Conservation (phyloP, 768 basidiomycete species). For the Gelatoporia subvermispora region DNA sequence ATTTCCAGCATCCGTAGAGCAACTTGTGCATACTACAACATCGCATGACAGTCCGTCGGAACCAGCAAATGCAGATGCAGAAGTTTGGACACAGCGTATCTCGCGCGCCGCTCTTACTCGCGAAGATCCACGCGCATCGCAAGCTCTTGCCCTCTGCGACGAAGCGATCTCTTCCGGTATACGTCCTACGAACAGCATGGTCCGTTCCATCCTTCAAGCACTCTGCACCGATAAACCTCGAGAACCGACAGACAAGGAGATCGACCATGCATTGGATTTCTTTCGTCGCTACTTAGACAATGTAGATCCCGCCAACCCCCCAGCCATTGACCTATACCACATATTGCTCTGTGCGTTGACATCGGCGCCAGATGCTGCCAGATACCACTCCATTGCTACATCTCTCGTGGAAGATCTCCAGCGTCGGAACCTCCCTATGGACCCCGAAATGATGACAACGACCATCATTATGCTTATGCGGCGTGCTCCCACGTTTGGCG, state of each 20-base stretch:
- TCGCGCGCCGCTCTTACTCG: too few relatives aligned
- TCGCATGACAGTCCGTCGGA: too few relatives aligned
- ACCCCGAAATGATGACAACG: conserved; percentile 42
- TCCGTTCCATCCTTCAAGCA: conserved; percentile 49
- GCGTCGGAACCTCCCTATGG: conserved; percentile 38
- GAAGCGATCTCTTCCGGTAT: conserved; percentile 40
- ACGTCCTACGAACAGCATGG: conserved; percentile 42
- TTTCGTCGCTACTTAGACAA: conserved; percentile 40
- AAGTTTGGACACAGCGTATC: too few relatives aligned
- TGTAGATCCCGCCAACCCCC: conserved; percentile 24
- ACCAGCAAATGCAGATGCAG: too few relatives aligned
- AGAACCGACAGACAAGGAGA: conserved; percentile 32
- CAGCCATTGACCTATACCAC: conserved; percentile 38
- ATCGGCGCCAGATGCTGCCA: conserved; percentile 37
- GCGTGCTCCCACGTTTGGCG: conserved; percentile 43
- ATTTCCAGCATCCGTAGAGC: too few relatives aligned
- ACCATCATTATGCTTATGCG: conserved; percentile 67
- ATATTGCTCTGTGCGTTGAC: conserved; percentile 30
- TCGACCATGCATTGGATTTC: conserved; percentile 51
- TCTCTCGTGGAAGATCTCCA: conserved; percentile 67
- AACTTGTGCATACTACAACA: too few relatives aligned
- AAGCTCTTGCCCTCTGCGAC: conserved; percentile 48
- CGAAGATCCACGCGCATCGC: conserved; percentile 25
- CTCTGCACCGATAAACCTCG: conserved; percentile 39
- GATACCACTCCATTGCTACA: conserved; percentile 43